phyloP scores from a whole-genome alignment of 169 alveolate genomes.

The Cryptosporidium muris region DNA sequence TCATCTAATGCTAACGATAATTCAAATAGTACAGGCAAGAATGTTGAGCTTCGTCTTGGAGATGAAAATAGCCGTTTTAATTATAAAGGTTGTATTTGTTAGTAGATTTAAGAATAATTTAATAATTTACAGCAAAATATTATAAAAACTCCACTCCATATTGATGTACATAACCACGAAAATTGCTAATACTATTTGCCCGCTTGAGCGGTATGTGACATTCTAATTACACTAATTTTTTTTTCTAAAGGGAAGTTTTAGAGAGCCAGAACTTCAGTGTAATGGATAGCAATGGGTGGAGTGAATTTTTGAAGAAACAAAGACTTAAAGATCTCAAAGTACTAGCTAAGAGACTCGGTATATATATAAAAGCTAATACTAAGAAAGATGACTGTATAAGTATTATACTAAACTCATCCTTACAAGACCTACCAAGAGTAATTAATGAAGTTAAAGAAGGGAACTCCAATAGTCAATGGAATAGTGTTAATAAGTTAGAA shows the following conservation, averaged over 20 bases:
- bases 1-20: not conserved
- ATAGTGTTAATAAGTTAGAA: not conserved
- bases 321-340: constrained; percentile 63
- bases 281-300: constrained; percentile 65
- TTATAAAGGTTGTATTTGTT: constrained; percentile 39
- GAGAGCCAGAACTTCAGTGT: not conserved
- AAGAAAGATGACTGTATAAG: constrained; percentile 65
- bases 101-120: not conserved
- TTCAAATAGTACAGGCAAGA: constrained; percentile 22
- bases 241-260: not conserved
- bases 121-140: not conserved
- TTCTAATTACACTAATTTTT: too few species aligned
- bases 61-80: constrained; percentile 20
- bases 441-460: not conserved
- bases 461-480: not conserved
- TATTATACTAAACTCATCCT: constrained; percentile 17
- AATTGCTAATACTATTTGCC: not conserved
- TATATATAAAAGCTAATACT: constrained; percentile 57
- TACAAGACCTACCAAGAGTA: not conserved
- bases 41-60: constrained; percentile 54
- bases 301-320: constrained; percentile 58
- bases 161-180: not conserved
- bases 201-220: not conserved
- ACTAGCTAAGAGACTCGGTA: constrained; percentile 45
- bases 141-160: not conserved